Conservation (phyloP, 2,329 filamentous ascomycete genomes). For the Cercospora sesami region DNA sequence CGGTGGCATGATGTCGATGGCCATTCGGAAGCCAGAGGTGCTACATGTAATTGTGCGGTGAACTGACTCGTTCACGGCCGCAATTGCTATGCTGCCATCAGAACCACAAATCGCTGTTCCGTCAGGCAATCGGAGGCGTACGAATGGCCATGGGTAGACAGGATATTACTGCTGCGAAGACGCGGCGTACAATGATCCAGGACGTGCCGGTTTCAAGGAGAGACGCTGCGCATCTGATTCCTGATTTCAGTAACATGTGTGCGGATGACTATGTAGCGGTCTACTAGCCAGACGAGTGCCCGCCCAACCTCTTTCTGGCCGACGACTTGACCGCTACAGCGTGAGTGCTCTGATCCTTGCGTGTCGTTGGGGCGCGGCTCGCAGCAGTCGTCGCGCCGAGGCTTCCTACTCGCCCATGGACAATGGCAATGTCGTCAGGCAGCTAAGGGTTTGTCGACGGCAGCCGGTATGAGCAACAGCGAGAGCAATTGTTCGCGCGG, state of each 20-base stretch:
- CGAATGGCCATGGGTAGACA: background rate
- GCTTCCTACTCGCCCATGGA: conserved; percentile 3
- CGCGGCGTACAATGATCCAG: background rate
- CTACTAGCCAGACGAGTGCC: background rate
- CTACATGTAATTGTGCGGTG: conserved; percentile 6
- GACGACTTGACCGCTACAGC: conserved; percentile 3
- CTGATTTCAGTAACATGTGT: background rate
- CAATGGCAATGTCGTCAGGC: background rate
- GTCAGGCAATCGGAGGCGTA: background rate
- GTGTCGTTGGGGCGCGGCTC: background rate
- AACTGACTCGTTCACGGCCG: conserved; percentile 8
- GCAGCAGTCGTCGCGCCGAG: conserved; percentile 3
- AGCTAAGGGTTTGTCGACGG: background rate
- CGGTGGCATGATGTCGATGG: background rate
- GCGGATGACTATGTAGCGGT: conserved; percentile 5
- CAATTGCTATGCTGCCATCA: background rate
- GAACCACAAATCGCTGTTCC: background rate
- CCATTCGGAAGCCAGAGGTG: background rate
- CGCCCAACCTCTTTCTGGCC: background rate
- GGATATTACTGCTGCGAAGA: background rate
- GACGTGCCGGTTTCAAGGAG: background rate
- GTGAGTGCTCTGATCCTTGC: background rate
- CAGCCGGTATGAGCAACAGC: background rate
- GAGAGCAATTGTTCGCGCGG: background rate
- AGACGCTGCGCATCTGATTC: background rate